Evolutionary conservation across 106 monocot genomes (phyloP).

Genomic region (Dendrobium catenatum): DNA sequence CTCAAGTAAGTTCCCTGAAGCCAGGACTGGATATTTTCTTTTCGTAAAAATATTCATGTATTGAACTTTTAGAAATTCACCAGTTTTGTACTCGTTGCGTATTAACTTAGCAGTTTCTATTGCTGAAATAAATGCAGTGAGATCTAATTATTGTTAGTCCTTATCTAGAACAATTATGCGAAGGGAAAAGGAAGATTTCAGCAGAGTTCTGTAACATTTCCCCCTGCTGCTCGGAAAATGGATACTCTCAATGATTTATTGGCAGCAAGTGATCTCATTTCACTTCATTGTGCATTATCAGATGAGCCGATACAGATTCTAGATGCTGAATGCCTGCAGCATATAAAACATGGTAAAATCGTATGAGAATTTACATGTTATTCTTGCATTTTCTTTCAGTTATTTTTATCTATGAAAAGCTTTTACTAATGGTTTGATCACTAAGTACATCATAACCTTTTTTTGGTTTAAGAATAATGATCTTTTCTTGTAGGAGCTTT

Average conservation of each 20-base stretch:
- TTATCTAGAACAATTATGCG: constrained; percentile 6
- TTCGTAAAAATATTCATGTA: no score
- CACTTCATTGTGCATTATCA: constrained; percentile 84
- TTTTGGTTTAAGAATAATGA: background rate
- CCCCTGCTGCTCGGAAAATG: constrained; percentile 94
- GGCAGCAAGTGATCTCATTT: constrained; percentile 92
- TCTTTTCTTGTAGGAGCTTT: constrained; percentile 14
- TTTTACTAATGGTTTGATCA: background rate
- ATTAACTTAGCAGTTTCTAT: background rate
- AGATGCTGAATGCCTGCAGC: constrained; percentile 79
- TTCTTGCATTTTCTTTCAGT: background rate
- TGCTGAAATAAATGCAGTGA: background rate
- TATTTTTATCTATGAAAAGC: background rate
- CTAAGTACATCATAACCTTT: background rate
- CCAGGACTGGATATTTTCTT: no score
- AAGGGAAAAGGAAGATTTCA: constrained; percentile 67
- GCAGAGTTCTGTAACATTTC: constrained; percentile 52
- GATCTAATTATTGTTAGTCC: background rate
- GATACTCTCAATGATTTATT: constrained; percentile 94
- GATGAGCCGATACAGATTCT: constrained; percentile 81
- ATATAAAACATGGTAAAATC: constrained; percentile 83
- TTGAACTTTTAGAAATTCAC: background rate
- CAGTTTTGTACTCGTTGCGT: background rate
- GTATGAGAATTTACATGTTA: background rate
- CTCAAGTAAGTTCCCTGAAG: no score